phyloP scores from a whole-genome alignment of 2,329 filamentous ascomycete species.

The Microdochium nivale region DNA sequence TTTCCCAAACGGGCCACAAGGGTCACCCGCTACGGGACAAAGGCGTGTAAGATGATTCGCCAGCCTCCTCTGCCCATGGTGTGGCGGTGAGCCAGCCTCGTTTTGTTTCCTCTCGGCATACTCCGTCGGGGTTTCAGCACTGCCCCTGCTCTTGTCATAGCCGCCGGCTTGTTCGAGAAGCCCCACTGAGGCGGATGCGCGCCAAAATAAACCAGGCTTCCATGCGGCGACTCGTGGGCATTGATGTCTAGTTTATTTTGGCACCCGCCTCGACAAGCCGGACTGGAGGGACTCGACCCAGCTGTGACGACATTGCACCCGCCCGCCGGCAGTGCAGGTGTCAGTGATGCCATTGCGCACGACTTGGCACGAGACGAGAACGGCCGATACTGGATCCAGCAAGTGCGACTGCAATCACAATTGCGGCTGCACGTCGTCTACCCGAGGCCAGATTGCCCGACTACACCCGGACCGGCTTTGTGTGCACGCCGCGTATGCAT shows the following conservation, averaged over 20 bases:
- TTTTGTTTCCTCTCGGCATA: not conserved
- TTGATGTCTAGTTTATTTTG: no score
- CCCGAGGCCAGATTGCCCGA: no score
- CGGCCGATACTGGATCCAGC: not conserved
- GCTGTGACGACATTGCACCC: not conserved
- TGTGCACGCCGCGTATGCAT: no score
- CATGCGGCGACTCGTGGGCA: no score
- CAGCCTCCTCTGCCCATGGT: not conserved
- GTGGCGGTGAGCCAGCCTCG: not conserved
- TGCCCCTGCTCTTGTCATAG: no score
- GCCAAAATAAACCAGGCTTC: not conserved
- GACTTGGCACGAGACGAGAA: not conserved
- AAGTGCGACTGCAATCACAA: not conserved
- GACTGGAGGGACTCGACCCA: no score
- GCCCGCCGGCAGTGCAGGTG: not conserved
- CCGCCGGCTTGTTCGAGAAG: no score
- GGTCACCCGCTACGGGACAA: not conserved
- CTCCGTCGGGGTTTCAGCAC: not conserved
- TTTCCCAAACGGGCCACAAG: not conserved
- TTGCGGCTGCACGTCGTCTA: not conserved
- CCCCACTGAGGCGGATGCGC: no score
- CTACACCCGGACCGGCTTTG: no score
- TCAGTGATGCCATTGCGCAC: not conserved
- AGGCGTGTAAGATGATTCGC: constrained; percentile 1
- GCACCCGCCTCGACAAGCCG: no score